A percentile compares a stretch with the other conserved stretches of the same genome.
Conservation (phyloP, 164 flowering plant species). For the Malania oleifera region DNA sequence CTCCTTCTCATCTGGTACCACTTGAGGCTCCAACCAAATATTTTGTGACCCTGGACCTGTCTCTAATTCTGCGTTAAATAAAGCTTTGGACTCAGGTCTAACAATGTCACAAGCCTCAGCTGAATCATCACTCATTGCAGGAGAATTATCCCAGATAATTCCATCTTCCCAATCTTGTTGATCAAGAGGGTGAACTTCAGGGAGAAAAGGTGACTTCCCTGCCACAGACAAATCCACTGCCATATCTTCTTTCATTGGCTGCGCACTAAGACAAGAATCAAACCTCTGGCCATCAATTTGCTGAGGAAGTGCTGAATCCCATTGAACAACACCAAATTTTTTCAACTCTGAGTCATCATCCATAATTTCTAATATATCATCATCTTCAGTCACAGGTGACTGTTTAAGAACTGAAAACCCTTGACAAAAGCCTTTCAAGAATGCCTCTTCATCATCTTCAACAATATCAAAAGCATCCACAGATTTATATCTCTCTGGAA, state of each 20-base stretch:
- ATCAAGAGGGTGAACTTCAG: conserved; percentile 64
- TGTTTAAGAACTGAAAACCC: conserved; percentile 23
- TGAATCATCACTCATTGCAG: conserved; percentile 29
- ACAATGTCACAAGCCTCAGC: conserved; percentile 37
- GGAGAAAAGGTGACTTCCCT: conserved; percentile 28
- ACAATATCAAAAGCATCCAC: conserved; percentile 42
- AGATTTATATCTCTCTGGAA: conserved; percentile 55
- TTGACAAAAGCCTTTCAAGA: conserved; percentile 44
- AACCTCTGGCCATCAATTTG: conserved; percentile 24
- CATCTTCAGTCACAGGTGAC: conserved; percentile 18
- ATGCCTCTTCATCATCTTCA: conserved; percentile 90
- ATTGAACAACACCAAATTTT: conserved; percentile 27
- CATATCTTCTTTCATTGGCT: conserved; percentile 54
- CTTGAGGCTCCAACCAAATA: conserved; percentile 19
- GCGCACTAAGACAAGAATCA: conserved; percentile 48
- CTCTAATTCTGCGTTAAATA: conserved; percentile 21
- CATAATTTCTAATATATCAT: conserved; percentile 13
- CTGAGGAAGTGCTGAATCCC: conserved; percentile 13
- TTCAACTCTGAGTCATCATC: conserved; percentile 26
- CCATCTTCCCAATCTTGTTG: conserved; percentile 86
- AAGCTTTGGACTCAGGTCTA: conserved; percentile 41
- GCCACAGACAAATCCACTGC: conserved; percentile 24
- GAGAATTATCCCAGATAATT: conserved; percentile 77
- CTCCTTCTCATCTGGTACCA: conserved; percentile 30
- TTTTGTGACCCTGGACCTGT: conserved; percentile 8